Percentiles rank a stretch among this genome's conserved stretches.
Evolutionary conservation across 495 filamentous ascomycete genomes (phyloP).

Genomic region (Pseudomonodictys pantanalensis): DNA sequence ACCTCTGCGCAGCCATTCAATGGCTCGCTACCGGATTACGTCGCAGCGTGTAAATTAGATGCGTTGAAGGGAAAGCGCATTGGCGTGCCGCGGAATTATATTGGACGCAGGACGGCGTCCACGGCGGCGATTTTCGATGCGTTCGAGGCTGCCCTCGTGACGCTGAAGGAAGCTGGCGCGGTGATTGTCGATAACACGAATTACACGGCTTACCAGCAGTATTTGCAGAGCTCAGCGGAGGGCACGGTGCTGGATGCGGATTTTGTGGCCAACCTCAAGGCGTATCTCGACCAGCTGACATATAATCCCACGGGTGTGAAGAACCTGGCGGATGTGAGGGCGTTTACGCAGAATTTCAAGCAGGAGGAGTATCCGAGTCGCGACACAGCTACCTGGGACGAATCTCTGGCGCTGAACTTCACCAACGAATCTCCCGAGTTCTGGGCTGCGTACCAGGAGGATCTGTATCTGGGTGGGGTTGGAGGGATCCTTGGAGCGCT

Average conservation of each 20-base stretch:
- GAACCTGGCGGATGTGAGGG: slow-evolving; percentile 43
- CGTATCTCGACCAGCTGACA: slow-evolving; percentile 43
- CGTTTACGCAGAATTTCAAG: slow-evolving; percentile 47
- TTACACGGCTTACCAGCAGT: slow-evolving; percentile 48
- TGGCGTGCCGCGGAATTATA: slow-evolving; percentile 51
- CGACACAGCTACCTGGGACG: slow-evolving; percentile 50
- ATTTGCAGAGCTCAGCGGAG: slow-evolving; percentile 28
- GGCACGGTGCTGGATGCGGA: slow-evolving; percentile 39
- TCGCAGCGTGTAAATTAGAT: slow-evolving; percentile 50
- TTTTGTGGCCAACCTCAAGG: slow-evolving; percentile 39
- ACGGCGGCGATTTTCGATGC: slow-evolving; percentile 41
- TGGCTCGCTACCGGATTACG: slow-evolving; percentile 48
- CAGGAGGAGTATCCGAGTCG: slow-evolving; percentile 51
- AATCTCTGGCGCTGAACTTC: slow-evolving; percentile 40
- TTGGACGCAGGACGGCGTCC: slow-evolving; percentile 18
- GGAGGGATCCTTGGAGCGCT: slow-evolving; percentile 53
- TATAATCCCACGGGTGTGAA: slow-evolving; percentile 42
- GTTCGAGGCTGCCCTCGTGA: slow-evolving; percentile 47
- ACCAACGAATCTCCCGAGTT: slow-evolving; percentile 40
- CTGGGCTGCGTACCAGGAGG: slow-evolving; percentile 42
- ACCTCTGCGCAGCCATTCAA: slow-evolving; percentile 51
- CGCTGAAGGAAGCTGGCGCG: slow-evolving; percentile 50
- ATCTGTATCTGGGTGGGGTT: slow-evolving; percentile 47
- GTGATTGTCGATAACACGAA: slow-evolving; percentile 53
- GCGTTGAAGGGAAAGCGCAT: slow-evolving; percentile 51